Base-by-base conservation (phyloP, 1,284 basidiomycete genomes). In the Kwoniella shivajii region DNA sequence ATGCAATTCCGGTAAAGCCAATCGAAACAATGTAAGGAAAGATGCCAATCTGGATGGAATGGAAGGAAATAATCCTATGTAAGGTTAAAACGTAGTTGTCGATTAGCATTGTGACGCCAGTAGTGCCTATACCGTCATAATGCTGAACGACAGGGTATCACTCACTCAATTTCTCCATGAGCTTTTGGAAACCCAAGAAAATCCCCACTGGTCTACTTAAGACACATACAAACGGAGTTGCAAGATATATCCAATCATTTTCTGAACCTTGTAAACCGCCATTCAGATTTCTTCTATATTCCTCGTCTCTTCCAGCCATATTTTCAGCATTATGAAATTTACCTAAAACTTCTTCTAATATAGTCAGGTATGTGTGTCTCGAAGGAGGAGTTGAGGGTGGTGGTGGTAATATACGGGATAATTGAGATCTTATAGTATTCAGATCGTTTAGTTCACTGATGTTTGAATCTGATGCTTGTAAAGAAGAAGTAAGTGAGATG, bases 141-240 rank as follows among this genome's bases (percentile, higher is more conserved):
- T 27, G 4, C 11, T 11, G 26, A 2, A 20, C 6, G 10, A 27
- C 9, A 30, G n/a, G 26, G 24, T 33, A 20, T 14, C 26, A 72
- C 74, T 63, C 41, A 73, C 73, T 56, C 52, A 74, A 56, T n/a
- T 67, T 55, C 45, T 71, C 64, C 61, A 70, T 70, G 16, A 77
- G 62, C 24, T 68, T 67, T 47, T 70, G 65, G 44, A 74, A 77
- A 3, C 67, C 68, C 20, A 72, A 61, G 45, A 66, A 77, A 14
- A 77, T 64, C 0, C 73, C 69, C 7, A 69, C 63, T 0, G 73
- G 70, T 11, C 71, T 52, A 11, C 66, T 59, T 42, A 73, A 61
- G 41, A 68, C 70, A 56, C 75, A 77, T 48, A 72, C 54, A 53
- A 77, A 75, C 13, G 75, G 75, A 22, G 73, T 77, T 22, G 60